phyloP scores from a whole-genome alignment of 116 monocot species.

The Thalassia testudinum region DNA sequence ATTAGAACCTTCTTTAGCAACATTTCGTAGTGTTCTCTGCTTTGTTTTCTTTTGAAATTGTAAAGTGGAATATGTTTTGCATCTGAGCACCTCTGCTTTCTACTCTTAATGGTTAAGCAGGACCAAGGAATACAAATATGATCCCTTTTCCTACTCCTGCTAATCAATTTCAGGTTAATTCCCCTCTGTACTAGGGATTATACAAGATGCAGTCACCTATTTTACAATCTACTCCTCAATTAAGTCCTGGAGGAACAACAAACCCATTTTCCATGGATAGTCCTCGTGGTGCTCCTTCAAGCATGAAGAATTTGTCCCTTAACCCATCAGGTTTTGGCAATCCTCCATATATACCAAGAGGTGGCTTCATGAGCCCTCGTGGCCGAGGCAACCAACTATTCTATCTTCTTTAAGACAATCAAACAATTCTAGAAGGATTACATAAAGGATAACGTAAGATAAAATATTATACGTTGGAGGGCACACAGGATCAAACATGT shows the following conservation, averaged over 20 bases:
- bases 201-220: background rate
- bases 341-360: slow-evolving; percentile 6
- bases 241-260: slow-evolving; percentile 10
- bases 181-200: slow-evolving; percentile 6
- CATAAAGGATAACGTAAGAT: too few relatives aligned
- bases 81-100: background rate
- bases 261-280: slow-evolving; percentile 2
- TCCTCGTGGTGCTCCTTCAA: slow-evolving; percentile 5
- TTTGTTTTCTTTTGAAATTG: too few relatives aligned
- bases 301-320: slow-evolving; percentile 8
- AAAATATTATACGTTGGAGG: too few relatives aligned
- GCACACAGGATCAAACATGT: too few relatives aligned
- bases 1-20: too few relatives aligned
- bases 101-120: slow-evolving; percentile 14
- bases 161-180: slow-evolving; percentile 15
- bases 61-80: too few relatives aligned
- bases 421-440: background rate
- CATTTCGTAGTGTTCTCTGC: too few relatives aligned
- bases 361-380: slow-evolving; percentile 5
- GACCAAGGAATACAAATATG: slow-evolving; percentile 9
- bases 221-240: slow-evolving; percentile 12
- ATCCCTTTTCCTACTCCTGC: slow-evolving; percentile 1
- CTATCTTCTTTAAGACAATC: too few relatives aligned
- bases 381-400: slow-evolving; percentile 2
- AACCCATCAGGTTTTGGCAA: slow-evolving; percentile 7